phyloP scores from a whole-genome alignment of 805 yeast species.

The Ogataea dorogensis region DNA sequence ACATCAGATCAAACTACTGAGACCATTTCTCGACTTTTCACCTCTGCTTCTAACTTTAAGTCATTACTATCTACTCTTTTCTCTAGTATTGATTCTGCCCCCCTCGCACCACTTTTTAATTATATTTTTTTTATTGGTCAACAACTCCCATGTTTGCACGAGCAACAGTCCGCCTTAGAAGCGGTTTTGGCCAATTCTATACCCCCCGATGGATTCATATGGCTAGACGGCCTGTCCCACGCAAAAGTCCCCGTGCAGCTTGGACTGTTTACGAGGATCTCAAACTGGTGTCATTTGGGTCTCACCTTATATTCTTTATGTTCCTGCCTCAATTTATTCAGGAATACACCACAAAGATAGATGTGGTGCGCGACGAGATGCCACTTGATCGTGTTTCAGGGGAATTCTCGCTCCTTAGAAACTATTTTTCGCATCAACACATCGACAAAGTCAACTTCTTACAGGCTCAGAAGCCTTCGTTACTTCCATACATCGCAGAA shows the following conservation, averaged over 20 bases:
- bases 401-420: constrained; percentile 3
- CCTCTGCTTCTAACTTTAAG: too few species aligned
- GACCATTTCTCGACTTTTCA: too few species aligned
- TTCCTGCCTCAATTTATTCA: constrained; percentile 30
- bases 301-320: constrained; percentile 33
- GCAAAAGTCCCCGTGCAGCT: constrained; percentile 6
- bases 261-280: constrained; percentile 32
- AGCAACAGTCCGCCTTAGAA: constrained; percentile 3
- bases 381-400: constrained; percentile 18
- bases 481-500: background rate
- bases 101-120: constrained; percentile 2
- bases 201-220: constrained; percentile 15
- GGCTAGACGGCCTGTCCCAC: constrained; percentile 14
- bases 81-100: too few species aligned
- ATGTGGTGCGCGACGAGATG: constrained; percentile 31
- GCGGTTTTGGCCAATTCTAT: constrained; percentile 4
- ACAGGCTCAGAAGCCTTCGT: constrained; percentile 2
- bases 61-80: too few species aligned
- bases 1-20: too few species aligned
- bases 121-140: constrained; percentile 7
- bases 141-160: constrained; percentile 12
- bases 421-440: constrained; percentile 1
- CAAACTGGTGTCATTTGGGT: constrained; percentile 31
- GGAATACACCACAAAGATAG: constrained; percentile 29
- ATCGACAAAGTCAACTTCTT: constrained; percentile 4